Conservation (phyloP, 805 yeast genomes). For the Kodamaea kaohsiungensis region DNA sequence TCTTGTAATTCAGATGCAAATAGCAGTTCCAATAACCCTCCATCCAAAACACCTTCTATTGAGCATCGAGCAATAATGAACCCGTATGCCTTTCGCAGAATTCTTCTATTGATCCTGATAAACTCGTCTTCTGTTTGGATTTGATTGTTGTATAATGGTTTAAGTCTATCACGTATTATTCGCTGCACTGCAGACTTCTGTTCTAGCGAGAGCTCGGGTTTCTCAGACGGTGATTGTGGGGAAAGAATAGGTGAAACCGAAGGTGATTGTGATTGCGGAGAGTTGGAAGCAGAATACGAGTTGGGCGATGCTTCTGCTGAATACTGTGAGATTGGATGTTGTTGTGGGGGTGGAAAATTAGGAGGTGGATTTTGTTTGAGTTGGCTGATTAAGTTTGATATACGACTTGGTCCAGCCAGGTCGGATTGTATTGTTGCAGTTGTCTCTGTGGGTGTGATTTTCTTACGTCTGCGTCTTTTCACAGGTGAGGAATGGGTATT, state of each 20-base stretch:
- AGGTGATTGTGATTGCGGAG: conserved; percentile 7
- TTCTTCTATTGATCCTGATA: conserved; percentile 60
- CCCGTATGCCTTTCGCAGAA: conserved; percentile 60
- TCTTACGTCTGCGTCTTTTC: conserved; percentile 19
- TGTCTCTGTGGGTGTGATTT: conserved; percentile 11
- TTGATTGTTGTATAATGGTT: conserved; percentile 41
- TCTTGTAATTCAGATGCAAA: conserved; percentile 16
- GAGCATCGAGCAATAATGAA: conserved; percentile 18
- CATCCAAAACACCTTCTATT: conserved; percentile 11
- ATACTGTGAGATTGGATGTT: neutral
- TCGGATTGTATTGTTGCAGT: neutral
- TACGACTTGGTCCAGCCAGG: conserved; percentile 10
- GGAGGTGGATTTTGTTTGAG: conserved; percentile 8
- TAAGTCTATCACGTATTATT: conserved; percentile 52
- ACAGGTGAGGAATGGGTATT: neutral
- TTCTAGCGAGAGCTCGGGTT: conserved; percentile 26
- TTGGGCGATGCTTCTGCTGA: neutral
- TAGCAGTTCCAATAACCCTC: conserved; percentile 1
- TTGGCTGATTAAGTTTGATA: conserved; percentile 14
- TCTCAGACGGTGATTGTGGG: conserved; percentile 10
- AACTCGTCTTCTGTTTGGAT: conserved; percentile 39
- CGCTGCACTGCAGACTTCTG: conserved; percentile 60
- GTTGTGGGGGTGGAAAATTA: neutral
- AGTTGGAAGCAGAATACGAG: neutral
- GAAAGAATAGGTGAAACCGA: conserved; percentile 9